A percentile compares a stretch with the other conserved stretches of the same genome.
Conservation (phyloP, 164 flowering plant species). For the Vitis rotundifolia region DNA sequence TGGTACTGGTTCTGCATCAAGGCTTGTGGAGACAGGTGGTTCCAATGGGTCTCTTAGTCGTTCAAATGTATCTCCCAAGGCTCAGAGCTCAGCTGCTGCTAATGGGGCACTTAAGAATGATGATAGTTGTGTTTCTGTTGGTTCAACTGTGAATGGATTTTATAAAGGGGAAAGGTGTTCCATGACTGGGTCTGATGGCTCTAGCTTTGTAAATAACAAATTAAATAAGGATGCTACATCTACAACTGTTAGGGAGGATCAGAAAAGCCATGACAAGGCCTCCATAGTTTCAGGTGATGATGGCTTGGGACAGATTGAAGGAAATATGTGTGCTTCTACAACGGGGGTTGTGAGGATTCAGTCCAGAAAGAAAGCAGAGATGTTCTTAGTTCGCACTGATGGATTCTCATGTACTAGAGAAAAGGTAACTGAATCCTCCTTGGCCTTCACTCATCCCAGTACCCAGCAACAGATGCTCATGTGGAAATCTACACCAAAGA, state of each 20-base stretch:
- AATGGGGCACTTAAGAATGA: slow-evolving; percentile 23
- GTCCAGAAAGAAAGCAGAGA: slow-evolving; percentile 97
- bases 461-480: slow-evolving; percentile 99
- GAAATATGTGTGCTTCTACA: slow-evolving; percentile 96
- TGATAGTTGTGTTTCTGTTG: slow-evolving; percentile 22
- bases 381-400: slow-evolving; percentile 96
- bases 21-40: slow-evolving; percentile 21
- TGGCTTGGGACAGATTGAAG: slow-evolving; percentile 50
- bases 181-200: slow-evolving; percentile 14
- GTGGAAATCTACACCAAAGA: slow-evolving; percentile 97
- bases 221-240: slow-evolving; percentile 15
- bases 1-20: slow-evolving; percentile 15
- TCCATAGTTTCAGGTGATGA: slow-evolving; percentile 37
- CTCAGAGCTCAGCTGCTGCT: slow-evolving; percentile 15
- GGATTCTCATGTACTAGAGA: slow-evolving; percentile 90
- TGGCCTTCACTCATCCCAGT: slow-evolving; percentile 97
- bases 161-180: slow-evolving; percentile 12
- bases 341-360: slow-evolving; percentile 97
- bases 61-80: slow-evolving; percentile 11
- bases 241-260: slow-evolving; percentile 16
- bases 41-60: slow-evolving; percentile 33
- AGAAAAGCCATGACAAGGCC: slow-evolving; percentile 26
- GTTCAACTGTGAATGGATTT: slow-evolving; percentile 26
- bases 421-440: slow-evolving; percentile 92
- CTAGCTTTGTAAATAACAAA: slow-evolving; percentile 17